Evolutionary conservation across 2,329 filamentous ascomycete species (phyloP).

Genomic region (Sporothrix euskadiensis): DNA sequence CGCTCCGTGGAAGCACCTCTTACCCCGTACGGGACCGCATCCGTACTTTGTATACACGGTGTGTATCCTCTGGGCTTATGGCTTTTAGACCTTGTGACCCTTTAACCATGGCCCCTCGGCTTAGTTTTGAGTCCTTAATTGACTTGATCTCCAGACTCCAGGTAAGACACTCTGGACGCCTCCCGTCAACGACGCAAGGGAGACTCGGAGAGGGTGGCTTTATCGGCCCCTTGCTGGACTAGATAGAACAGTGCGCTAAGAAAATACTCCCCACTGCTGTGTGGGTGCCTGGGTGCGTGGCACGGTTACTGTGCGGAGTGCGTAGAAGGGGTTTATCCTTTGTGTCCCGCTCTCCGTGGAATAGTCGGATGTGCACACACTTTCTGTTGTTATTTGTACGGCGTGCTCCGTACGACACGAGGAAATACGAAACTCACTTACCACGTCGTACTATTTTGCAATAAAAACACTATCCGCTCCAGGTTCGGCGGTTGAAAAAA

Average conservation of each 20-base stretch:
- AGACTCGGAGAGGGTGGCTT: background rate
- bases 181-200: background rate
- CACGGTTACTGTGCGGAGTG: no score
- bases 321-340: no score
- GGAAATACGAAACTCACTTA: background rate
- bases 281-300: no score
- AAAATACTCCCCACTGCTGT: background rate
- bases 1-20: no score
- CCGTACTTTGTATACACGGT: no score
- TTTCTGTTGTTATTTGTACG: background rate
- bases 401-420: background rate
- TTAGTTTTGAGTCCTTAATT: background rate
- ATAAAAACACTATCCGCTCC: background rate
- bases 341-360: no score
- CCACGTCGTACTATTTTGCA: background rate
- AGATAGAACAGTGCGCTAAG: background rate
- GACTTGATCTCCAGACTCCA: background rate
- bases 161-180: background rate
- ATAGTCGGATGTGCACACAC: no score
- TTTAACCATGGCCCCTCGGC: background rate
- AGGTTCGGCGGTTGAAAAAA: background rate
- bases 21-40: background rate
- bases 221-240: background rate
- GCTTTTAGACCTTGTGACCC: background rate
- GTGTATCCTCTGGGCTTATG: no score